Evolutionary conservation across 2,329 filamentous ascomycete species (phyloP).

Genomic region (Gaeumannomyces tritici): DNA sequence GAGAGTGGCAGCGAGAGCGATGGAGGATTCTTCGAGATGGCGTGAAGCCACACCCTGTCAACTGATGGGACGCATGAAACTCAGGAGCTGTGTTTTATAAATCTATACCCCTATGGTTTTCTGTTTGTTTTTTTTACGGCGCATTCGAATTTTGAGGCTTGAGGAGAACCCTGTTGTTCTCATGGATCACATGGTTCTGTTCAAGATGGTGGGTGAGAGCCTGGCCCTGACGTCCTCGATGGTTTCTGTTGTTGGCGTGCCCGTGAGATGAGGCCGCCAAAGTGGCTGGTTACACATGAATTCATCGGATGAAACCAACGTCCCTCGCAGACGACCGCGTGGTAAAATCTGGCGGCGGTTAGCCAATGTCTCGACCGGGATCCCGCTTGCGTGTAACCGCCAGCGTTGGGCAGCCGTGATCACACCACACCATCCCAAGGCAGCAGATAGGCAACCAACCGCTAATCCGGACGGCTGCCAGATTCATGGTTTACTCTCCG

Average conservation of each 20-base stretch:
- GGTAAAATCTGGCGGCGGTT: no score
- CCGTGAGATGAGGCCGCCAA: no score
- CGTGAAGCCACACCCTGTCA: not conserved
- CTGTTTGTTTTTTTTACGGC: not conserved
- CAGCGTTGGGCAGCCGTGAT: no score
- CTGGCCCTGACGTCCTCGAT: no score
- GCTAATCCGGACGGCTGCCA: not conserved
- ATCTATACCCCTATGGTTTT: not conserved
- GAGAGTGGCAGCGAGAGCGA: slow-evolving; percentile 28
- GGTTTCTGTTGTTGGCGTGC: no score
- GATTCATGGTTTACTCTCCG: not conserved
- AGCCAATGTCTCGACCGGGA: not conserved
- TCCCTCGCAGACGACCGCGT: not conserved
- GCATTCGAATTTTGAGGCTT: not conserved
- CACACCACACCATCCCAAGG: not conserved
- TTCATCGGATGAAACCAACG: not conserved
- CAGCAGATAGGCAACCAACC: not conserved
- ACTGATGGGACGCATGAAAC: not conserved
- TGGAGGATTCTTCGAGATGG: slow-evolving; percentile 19
- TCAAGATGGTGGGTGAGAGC: no score
- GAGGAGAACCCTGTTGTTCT: not conserved
- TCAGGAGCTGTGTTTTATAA: not conserved
- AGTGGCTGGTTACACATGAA: no score
- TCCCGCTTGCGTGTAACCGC: not conserved
- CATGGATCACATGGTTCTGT: not conserved